Evolutionary conservation across 1,284 basidiomycete genomes (phyloP).

Genomic region (Ustilago bromivora): DNA sequence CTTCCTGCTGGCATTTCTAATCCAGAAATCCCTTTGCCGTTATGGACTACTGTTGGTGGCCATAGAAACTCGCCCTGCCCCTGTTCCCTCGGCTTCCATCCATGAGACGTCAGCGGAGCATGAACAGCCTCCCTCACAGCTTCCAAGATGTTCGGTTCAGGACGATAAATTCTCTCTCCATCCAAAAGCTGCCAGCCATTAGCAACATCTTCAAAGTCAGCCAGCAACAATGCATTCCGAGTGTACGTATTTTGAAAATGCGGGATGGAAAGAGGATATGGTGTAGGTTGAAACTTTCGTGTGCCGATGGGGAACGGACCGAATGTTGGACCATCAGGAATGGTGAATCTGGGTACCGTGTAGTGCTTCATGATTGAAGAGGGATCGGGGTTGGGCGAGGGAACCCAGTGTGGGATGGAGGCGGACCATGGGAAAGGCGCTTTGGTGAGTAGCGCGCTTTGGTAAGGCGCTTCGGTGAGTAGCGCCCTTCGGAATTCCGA

Average conservation of each 20-base stretch:
- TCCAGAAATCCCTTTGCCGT: too few relatives aligned
- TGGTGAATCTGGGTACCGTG: too few relatives aligned
- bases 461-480: too few relatives aligned
- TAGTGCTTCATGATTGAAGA: too few relatives aligned
- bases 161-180: neutral
- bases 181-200: neutral
- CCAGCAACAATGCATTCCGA: neutral
- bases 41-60: neutral
- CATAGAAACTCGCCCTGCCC: neutral
- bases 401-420: too few relatives aligned
- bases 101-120: too few relatives aligned
- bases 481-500: too few relatives aligned
- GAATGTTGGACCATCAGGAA: too few relatives aligned
- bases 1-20: too few relatives aligned
- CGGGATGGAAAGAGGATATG: neutral
- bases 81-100: neutral
- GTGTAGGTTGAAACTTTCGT: neutral
- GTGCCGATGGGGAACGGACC: neutral
- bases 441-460: too few relatives aligned
- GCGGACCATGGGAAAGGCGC: too few relatives aligned
- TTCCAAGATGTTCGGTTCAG: neutral
- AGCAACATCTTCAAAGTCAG: neutral
- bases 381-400: too few relatives aligned
- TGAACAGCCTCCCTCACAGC: neutral
- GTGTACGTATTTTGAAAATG: neutral